A percentile compares a stretch with the other conserved stretches of the same genome.
Evolutionary conservation across 2,329 filamentous ascomycete genomes (phyloP).

Genomic region (Penicillium sp.): DNA sequence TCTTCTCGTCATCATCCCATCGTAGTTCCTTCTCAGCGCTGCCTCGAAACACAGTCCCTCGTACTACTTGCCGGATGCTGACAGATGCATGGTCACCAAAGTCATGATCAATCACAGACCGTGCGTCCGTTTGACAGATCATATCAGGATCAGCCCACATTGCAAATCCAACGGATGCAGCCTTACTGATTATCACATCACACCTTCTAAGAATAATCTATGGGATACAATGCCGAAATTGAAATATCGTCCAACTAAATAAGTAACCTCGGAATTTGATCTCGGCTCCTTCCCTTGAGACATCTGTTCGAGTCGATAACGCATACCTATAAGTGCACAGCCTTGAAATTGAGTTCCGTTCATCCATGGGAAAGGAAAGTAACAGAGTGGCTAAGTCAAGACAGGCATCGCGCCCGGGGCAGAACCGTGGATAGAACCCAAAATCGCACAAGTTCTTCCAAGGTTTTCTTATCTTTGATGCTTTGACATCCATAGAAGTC

Average conservation of each 20-base stretch:
- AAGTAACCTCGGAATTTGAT: background rate
- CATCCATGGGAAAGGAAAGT: background rate
- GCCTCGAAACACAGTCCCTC: background rate
- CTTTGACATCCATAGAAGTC: background rate
- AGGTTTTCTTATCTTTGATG: too few relatives aligned
- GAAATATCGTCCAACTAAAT: background rate
- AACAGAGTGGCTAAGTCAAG: conserved; percentile 9
- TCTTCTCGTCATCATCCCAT: background rate
- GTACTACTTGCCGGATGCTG: conserved; percentile 9
- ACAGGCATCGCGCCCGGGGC: conserved; percentile 16
- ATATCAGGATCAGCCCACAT: conserved; percentile 2
- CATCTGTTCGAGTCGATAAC: background rate
- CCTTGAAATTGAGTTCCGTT: conserved; percentile 7
- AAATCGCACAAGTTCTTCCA: background rate
- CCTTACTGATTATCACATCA: background rate
- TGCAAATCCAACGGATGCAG: background rate
- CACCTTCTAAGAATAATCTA: background rate
- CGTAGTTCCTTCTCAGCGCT: background rate
- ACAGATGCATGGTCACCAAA: conserved; percentile 1
- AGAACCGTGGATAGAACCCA: conserved; percentile 3
- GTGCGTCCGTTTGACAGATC: conserved; percentile 7
- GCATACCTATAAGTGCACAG: background rate
- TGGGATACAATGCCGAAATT: background rate
- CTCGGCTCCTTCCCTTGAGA: background rate
- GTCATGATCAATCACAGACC: conserved; percentile 14